A percentile compares a stretch with the other conserved stretches of the same genome.
Evolutionary conservation across 2,329 filamentous ascomycete species (phyloP).

Genomic region (Phialemoniopsis sp.): DNA sequence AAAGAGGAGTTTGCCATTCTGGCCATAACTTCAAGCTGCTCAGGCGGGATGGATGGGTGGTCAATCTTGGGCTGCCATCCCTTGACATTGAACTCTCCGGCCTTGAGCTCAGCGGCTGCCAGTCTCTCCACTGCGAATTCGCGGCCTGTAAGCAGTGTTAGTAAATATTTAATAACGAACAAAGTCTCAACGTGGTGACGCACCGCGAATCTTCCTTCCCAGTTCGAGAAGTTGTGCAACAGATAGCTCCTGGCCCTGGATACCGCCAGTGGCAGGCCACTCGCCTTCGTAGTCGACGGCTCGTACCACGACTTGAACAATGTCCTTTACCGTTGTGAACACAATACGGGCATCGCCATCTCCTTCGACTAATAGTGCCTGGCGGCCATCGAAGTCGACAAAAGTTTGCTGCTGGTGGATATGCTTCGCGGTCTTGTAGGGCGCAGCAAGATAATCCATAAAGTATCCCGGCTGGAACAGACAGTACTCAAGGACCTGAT

Average conservation of each 20-base stretch:
- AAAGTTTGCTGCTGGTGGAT: conserved; percentile 30
- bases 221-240: conserved; percentile 30
- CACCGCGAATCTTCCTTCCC: conserved; percentile 16
- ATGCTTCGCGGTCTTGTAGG: conserved; percentile 39
- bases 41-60: conserved; percentile 25
- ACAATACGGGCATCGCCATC: conserved; percentile 35
- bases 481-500: conserved; percentile 49
- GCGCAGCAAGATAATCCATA: conserved; percentile 49
- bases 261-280: conserved; percentile 39
- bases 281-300: conserved; percentile 37
- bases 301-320: conserved; percentile 28
- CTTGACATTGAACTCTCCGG: conserved; percentile 14
- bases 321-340: conserved; percentile 37
- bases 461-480: conserved; percentile 53
- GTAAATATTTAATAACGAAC: too few species aligned
- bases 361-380: conserved; percentile 36
- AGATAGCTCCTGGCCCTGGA: conserved; percentile 29
- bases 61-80: conserved; percentile 32
- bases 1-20: conserved; percentile 33
- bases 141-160: too few species aligned
- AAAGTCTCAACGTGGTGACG: too few species aligned
- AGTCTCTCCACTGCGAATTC: too few species aligned
- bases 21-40: conserved; percentile 24
- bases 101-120: too few species aligned
- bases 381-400: conserved; percentile 33